Evolutionary conservation across 139 green algal species (phyloP), one percentile per base, ranked within the genome.

Genomic region (Trebouxia sp.): DNA sequence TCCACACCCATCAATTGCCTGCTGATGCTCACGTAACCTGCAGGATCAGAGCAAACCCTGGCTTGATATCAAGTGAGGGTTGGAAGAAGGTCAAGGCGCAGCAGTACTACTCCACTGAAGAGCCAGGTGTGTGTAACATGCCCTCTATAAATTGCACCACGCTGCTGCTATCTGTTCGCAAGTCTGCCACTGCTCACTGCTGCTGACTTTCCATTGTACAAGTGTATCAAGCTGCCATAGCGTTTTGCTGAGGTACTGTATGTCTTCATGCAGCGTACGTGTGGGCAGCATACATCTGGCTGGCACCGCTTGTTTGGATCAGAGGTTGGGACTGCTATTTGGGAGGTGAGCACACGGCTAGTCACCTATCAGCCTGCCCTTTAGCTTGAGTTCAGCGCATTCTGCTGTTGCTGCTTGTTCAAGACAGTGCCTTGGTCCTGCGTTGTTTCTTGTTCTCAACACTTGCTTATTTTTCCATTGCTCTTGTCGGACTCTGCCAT

Each of bases 301-400:
- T 83, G 43, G 79, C 79, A 39, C 79, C 42, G 38, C 32, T 76
- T 12, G 37, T 83, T 0, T 83, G 62, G 79, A 65, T 78, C 41
- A 58, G 65, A 30, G 79, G 79, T 28, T 83, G 79, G 79, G 79
- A 83, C 32, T 65, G 28, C 5, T 83, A 83, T 62, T 28, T 76
- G 67, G 42, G 43, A 67, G 79, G 76, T 72, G 53, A 45, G 74
- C 42, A 22, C 41, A 1, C 26, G n/a, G 28, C 37, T 24, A 5
- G 58, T 38, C 5, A 28, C 20, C 50, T 28, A 58, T 5, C 50
- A 5, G 26, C 50, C 50, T 58, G 3, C 22, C 50, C 22, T 58
- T 22, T 58, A 3, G 50, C 50, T 58, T 17, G 2, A 58, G 50
- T 6, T 17, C 50, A 58, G 50, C 50, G 26, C 22, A 5, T 22